Evolutionary conservation across 139 green algal species (phyloP).

Genomic region (Chlorella sp.): DNA sequence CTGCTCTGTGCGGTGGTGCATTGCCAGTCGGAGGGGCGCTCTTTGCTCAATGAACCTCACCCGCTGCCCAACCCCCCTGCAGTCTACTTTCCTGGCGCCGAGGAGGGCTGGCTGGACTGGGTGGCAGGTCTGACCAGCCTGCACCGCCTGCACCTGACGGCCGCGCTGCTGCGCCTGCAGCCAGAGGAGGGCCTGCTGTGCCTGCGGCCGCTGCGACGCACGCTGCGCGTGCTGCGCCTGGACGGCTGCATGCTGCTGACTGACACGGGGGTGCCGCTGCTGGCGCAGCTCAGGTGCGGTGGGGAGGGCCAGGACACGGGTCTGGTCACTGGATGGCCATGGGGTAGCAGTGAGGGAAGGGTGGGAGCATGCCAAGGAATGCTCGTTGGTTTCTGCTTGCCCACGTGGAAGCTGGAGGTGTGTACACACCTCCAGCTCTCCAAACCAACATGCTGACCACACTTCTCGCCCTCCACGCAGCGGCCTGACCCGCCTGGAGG

Average conservation of each 20-base stretch:
- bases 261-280: background rate
- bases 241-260: slow-evolving; percentile 16
- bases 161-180: slow-evolving; percentile 13
- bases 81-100: slow-evolving; percentile 11
- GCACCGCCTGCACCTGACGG: slow-evolving; percentile 1
- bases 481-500: slow-evolving; percentile 14
- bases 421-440: no score
- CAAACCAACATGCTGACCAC: no score
- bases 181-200: slow-evolving; percentile 18
- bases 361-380: no score
- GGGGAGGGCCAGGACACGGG: no score
- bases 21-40: no score
- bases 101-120: slow-evolving; percentile 4
- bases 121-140: background rate
- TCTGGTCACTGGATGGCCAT: no score
- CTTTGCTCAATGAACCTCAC: no score
- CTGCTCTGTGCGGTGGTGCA: background rate
- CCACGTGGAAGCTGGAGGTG: no score
- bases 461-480: no score
- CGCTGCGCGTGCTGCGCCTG: background rate
- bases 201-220: slow-evolving; percentile 11
- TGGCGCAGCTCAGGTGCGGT: slow-evolving; percentile 15
- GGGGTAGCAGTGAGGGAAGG: no score
- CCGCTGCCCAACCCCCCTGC: background rate
- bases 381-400: no score